Percentiles rank a stretch among this genome's conserved stretches.
phyloP scores from a whole-genome alignment of 768 basidiomycete genomes.

The Naganishia friedmannii region DNA sequence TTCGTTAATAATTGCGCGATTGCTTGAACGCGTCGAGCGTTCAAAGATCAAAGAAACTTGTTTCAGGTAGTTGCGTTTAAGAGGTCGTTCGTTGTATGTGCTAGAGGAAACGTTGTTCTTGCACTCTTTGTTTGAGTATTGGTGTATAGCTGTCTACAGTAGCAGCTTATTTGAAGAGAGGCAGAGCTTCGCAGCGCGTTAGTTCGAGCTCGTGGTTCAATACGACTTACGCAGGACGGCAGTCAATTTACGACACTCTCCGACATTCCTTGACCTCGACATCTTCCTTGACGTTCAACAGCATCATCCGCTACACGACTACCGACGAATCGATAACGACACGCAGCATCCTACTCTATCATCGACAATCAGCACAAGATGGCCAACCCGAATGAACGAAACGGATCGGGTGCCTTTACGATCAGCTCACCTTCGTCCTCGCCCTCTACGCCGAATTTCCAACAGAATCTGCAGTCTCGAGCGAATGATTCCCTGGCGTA shows the following conservation, averaged over 20 bases:
- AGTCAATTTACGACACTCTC: neutral
- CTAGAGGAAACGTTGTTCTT: neutral
- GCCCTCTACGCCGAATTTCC: slow-evolving; percentile 7
- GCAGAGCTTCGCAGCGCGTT: neutral
- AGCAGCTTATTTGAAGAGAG: neutral
- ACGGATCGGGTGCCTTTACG: neutral
- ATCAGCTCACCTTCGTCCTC: slow-evolving; percentile 22
- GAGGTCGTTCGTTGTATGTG: neutral
- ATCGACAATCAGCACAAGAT: neutral
- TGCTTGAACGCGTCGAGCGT: neutral
- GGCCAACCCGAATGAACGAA: neutral
- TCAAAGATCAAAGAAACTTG: too few species aligned
- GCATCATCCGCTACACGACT: slow-evolving; percentile 1
- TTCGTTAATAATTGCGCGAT: neutral
- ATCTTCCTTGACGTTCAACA: neutral
- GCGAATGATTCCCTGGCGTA: neutral
- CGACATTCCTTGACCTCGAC: neutral
- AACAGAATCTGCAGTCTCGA: neutral
- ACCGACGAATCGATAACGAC: neutral
- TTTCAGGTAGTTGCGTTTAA: neutral
- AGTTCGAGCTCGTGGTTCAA: neutral
- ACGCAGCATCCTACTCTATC: neutral
- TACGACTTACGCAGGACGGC: slow-evolving; percentile 3
- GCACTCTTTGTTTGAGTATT: neutral
- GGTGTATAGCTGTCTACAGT: neutral